Percentiles rank a stretch among this genome's conserved stretches.
Evolutionary conservation across 345 rosid genomes (phyloP).

Genomic region (Microcos paniculata): DNA sequence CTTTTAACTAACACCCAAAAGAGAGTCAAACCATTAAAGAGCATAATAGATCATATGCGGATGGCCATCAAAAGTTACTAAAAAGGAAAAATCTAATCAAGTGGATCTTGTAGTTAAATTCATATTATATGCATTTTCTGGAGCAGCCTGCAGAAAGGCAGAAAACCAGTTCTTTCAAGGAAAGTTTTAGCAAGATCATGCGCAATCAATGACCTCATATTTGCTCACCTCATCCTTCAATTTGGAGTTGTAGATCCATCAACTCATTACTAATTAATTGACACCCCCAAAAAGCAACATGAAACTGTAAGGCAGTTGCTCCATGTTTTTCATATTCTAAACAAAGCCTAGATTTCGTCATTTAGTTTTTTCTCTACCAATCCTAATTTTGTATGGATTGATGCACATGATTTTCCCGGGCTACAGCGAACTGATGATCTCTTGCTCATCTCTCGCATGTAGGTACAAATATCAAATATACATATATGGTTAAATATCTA

Average conservation of each 20-base stretch:
- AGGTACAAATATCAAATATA: too few species aligned
- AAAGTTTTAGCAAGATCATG: neutral
- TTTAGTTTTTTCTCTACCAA: neutral
- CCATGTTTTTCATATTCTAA: neutral
- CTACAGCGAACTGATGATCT: neutral
- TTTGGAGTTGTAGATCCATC: neutral
- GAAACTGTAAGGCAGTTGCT: neutral
- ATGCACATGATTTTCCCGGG: neutral
- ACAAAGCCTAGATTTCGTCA: neutral
- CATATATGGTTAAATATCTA: too few species aligned
- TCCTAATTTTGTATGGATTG: neutral
- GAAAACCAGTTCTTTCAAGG: neutral
- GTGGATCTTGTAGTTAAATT: too few species aligned
- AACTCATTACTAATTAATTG: neutral
- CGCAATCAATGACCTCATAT: neutral
- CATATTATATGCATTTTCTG: neutral
- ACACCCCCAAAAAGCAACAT: neutral
- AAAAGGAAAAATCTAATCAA: too few species aligned
- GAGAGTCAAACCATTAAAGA: neutral
- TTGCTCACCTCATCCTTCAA: neutral
- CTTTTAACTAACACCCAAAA: neutral
- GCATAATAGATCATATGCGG: neutral
- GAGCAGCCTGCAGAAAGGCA: too few species aligned
- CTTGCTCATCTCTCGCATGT: too few species aligned
- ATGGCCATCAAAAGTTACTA: neutral